phyloP scores from a whole-genome alignment of 257 asterid species.

The Solanum ossicruentum region DNA sequence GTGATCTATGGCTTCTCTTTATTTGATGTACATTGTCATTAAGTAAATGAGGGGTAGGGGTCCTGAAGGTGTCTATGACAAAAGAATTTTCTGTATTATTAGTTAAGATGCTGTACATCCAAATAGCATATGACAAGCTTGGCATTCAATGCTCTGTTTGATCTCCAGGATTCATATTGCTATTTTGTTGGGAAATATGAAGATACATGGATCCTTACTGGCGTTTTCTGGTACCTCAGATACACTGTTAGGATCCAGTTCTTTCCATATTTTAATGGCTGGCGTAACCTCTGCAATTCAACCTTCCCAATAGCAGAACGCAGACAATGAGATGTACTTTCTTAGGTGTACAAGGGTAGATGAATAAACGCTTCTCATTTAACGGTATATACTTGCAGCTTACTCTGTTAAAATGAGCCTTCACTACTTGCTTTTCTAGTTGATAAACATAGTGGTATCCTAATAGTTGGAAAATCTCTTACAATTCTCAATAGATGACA shows the following conservation, averaged over 20 bases:
- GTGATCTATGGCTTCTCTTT: background rate
- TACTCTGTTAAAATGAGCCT: background rate
- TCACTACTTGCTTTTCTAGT: background rate
- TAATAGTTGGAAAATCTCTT: background rate
- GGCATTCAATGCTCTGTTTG: background rate
- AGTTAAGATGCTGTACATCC: background rate
- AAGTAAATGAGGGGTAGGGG: background rate
- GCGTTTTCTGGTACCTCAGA: background rate
- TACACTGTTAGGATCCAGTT: background rate
- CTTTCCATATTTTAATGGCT: background rate
- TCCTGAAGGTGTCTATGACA: background rate
- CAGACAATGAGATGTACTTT: background rate
- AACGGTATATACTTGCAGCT: background rate
- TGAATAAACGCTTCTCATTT: background rate
- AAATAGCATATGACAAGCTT: background rate
- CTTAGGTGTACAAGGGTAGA: background rate
- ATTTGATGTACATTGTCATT: background rate
- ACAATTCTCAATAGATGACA: background rate
- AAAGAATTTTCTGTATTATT: background rate
- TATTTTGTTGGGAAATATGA: background rate
- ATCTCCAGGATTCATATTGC: background rate
- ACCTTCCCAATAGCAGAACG: background rate
- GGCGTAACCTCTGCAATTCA: background rate
- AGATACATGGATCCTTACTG: background rate
- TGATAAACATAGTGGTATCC: too few species aligned